A percentile compares a stretch with the other conserved stretches of the same genome.
These are phyloP conservation scores for Gryganskiella cystojenkinii DNA, from an alignment of 192 early-diverging fungal genomes.

Conservation along the genomic window DNA sequence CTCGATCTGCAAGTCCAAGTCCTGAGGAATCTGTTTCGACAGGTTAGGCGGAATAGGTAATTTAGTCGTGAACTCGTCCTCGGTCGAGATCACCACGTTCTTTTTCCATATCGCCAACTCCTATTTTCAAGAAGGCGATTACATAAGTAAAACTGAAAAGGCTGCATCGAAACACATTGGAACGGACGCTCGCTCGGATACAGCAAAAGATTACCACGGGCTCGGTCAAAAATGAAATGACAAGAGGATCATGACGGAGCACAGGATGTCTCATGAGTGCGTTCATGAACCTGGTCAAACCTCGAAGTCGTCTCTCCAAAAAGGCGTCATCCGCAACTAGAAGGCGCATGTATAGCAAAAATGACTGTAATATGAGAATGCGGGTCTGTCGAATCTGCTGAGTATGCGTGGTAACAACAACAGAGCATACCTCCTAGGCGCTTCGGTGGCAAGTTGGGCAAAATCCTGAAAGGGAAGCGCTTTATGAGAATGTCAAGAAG, in stretches of 20 bases:
- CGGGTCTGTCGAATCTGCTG: background rate
- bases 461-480: constrained; percentile 84
- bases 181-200: too few relatives aligned
- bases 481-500: constrained; percentile 79
- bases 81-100: constrained; percentile 59
- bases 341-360: constrained; percentile 6
- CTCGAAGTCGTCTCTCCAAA: constrained; percentile 75
- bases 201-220: constrained; percentile 69
- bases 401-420: too few relatives aligned
- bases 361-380: background rate
- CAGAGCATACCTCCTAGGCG: constrained; percentile 81
- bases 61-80: constrained; percentile 63
- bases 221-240: constrained; percentile 74
- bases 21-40: constrained; percentile 41
- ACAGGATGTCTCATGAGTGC: constrained; percentile 81
- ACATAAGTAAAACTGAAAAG: background rate
- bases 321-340: constrained; percentile 69
- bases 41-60: constrained; percentile 17
- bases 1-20: constrained; percentile 63
- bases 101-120: constrained; percentile 68
- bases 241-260: constrained; percentile 65
- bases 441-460: constrained; percentile 89
- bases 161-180: too few relatives aligned
- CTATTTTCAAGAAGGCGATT: constrained; percentile 27
- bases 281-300: constrained; percentile 76